A percentile compares a stretch with the other conserved stretches of the same genome.
phyloP scores from a whole-genome alignment of 2,329 filamentous ascomycete species.

The Rosellinia necatrix region DNA sequence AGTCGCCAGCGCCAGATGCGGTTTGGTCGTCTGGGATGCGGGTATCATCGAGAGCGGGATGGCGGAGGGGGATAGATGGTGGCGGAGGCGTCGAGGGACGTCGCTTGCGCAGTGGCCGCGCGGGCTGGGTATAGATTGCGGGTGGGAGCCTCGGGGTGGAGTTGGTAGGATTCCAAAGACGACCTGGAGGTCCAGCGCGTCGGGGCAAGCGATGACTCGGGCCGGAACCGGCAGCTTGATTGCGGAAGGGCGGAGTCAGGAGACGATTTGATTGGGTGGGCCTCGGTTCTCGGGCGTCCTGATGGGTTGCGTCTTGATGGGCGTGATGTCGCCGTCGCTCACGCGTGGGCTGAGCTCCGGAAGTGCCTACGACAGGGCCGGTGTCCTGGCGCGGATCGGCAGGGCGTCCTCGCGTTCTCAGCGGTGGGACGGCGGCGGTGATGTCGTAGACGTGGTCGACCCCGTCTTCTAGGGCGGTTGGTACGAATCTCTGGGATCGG shows the following conservation, averaged over 20 bases:
- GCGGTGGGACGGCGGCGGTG: conserved; percentile 19
- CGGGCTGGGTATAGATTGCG: conserved; percentile 35
- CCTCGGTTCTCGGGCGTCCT: conserved; percentile 32
- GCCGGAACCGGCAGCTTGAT: conserved; percentile 41
- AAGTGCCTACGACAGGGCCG: neutral
- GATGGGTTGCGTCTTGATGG: no score
- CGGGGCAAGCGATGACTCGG: conserved; percentile 42
- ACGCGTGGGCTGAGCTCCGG: conserved; percentile 19
- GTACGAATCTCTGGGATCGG: conserved; percentile 33
- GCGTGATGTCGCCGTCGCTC: conserved; percentile 24
- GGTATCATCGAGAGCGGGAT: conserved; percentile 48
- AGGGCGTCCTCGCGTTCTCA: conserved; percentile 26
- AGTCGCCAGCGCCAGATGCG: conserved; percentile 50
- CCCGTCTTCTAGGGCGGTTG: conserved; percentile 37
- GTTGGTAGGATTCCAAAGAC: conserved; percentile 66
- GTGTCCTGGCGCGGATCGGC: neutral
- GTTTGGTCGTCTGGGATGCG: conserved; percentile 44
- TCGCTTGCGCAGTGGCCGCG: conserved; percentile 44
- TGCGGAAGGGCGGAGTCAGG: conserved; percentile 51
- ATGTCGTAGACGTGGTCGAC: neutral
- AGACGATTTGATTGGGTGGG: conserved; percentile 26
- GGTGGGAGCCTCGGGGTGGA: conserved; percentile 54
- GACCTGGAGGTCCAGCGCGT: conserved; percentile 50
- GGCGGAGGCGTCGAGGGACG: conserved; percentile 59
- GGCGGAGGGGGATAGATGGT: conserved; percentile 55